Evolutionary conservation across 768 basidiomycete genomes (phyloP).

Genomic region (Vararia minispora): DNA sequence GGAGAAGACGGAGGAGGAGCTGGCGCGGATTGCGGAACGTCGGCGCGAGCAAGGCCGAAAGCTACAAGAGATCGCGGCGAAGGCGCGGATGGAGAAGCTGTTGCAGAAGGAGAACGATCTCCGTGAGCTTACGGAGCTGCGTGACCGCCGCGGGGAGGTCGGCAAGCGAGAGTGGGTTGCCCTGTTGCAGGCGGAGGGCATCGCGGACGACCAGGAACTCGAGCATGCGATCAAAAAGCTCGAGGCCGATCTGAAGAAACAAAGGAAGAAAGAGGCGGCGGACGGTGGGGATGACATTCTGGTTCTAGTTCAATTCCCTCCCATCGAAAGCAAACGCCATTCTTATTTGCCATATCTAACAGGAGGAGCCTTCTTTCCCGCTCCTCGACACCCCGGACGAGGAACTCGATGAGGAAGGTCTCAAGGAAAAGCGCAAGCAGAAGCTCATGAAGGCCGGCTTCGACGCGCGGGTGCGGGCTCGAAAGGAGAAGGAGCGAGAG

Average conservation of each 20-base stretch:
- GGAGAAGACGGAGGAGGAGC: constrained; percentile 88
- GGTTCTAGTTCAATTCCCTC: no score
- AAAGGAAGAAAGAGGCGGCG: constrained; percentile 64
- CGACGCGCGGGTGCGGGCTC: constrained; percentile 76
- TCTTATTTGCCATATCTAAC: constrained; percentile 2
- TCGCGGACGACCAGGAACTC: constrained; percentile 67
- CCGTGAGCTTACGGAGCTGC: constrained; percentile 49
- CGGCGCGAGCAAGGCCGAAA: constrained; percentile 78
- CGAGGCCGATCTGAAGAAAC: constrained; percentile 63
- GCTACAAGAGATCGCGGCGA: constrained; percentile 85
- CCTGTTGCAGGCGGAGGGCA: constrained; percentile 55
- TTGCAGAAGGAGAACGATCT: constrained; percentile 69
- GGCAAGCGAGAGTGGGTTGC: constrained; percentile 73
- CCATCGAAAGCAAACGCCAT: no score
- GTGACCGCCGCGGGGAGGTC: constrained; percentile 45
- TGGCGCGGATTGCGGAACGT: constrained; percentile 66
- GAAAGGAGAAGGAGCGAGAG: constrained; percentile 83
- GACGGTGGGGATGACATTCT: constrained; percentile 60
- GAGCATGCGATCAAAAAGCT: constrained; percentile 82
- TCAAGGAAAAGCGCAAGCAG: constrained; percentile 94
- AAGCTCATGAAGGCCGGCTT: constrained; percentile 87
- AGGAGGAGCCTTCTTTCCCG: constrained; percentile 81
- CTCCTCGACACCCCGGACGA: constrained; percentile 87
- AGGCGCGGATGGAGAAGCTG: constrained; percentile 76
- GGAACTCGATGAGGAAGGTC: constrained; percentile 82